Percentiles rank a stretch among this genome's conserved stretches.
Conservation (phyloP, 805 yeast genomes). For the Suhomyces pyralidae region DNA sequence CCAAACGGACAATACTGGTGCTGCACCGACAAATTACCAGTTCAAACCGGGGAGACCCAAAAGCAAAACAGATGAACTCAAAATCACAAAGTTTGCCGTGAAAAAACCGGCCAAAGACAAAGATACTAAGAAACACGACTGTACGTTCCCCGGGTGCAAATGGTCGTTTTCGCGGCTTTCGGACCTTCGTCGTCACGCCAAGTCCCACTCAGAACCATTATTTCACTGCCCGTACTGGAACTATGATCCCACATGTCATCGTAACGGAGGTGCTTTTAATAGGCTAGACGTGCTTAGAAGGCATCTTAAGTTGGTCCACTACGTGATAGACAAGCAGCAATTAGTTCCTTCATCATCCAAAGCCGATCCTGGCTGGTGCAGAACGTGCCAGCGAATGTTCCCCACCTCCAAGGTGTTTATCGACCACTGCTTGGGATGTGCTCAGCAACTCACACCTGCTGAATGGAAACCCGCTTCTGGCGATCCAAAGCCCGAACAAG, state of each 20-base stretch:
- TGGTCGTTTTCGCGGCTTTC: conserved; percentile 73
- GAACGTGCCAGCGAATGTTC: conserved; percentile 60
- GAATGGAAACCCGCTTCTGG: conserved; percentile 6
- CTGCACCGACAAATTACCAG: neutral
- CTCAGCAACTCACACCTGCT: conserved; percentile 24
- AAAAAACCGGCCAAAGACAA: conserved; percentile 6
- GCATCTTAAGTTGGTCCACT: conserved; percentile 69
- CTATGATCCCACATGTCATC: conserved; percentile 66
- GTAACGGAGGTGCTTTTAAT: conserved; percentile 73
- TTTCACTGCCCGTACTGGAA: conserved; percentile 75
- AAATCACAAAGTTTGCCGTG: conserved; percentile 3
- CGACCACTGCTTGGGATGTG: conserved; percentile 65
- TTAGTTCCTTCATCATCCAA: conserved; percentile 21
- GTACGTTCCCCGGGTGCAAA: conserved; percentile 45
- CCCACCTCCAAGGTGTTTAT: conserved; percentile 53
- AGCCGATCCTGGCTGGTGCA: conserved; percentile 65
- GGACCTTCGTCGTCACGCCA: conserved; percentile 64
- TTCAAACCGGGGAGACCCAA: conserved; percentile 12
- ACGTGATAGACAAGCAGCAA: conserved; percentile 45
- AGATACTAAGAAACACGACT: conserved; percentile 33
- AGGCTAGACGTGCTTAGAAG: conserved; percentile 73
- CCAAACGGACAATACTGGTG: neutral
- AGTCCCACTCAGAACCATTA: conserved; percentile 64
- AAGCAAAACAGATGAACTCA: conserved; percentile 1
- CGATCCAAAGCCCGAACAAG: neutral